Conservation (phyloP, 768 basidiomycete species). For the Tremella mesenterica region DNA sequence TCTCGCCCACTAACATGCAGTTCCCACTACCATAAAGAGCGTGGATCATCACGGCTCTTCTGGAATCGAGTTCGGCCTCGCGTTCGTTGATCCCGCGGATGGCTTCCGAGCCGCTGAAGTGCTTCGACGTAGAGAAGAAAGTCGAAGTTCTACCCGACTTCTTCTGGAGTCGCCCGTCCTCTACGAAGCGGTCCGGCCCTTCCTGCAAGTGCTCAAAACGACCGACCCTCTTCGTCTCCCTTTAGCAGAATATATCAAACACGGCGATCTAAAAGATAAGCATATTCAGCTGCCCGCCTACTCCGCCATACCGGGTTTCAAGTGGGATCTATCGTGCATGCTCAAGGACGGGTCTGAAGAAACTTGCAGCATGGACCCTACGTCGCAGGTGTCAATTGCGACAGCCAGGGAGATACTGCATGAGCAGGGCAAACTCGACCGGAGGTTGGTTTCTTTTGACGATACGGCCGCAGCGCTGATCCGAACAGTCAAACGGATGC, state of each 20-base stretch:
- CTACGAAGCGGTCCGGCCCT: slow-evolving; percentile 61
- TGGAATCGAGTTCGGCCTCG: slow-evolving; percentile 50
- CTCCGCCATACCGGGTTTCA: slow-evolving; percentile 53
- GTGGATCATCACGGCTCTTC: not conserved
- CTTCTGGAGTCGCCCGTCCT: slow-evolving; percentile 49
- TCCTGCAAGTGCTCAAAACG: slow-evolving; percentile 54
- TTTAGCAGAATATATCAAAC: slow-evolving; percentile 52
- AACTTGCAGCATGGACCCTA: not conserved
- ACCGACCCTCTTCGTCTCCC: slow-evolving; percentile 55
- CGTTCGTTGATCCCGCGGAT: slow-evolving; percentile 58
- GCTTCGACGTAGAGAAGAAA: not conserved
- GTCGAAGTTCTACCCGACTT: not conserved
- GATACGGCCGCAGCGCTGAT: slow-evolving; percentile 1
- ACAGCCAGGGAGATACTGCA: slow-evolving; percentile 50
- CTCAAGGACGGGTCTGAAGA: slow-evolving; percentile 46
- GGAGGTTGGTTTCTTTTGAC: slow-evolving; percentile 44
- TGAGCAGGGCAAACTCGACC: slow-evolving; percentile 53
- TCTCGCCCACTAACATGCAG: slow-evolving; percentile 46
- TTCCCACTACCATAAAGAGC: slow-evolving; percentile 10
- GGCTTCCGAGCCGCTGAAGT: slow-evolving; percentile 47
- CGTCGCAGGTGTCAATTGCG: slow-evolving; percentile 45
- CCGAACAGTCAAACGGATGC: slow-evolving; percentile 54
- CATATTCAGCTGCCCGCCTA: slow-evolving; percentile 54
- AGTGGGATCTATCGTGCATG: slow-evolving; percentile 53
- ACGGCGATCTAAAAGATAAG: slow-evolving; percentile 38